These are phyloP conservation scores for Trichophyton benhamiae DNA, from an alignment of 2,329 filamentous ascomycete species.

Conservation along the genomic window DNA sequence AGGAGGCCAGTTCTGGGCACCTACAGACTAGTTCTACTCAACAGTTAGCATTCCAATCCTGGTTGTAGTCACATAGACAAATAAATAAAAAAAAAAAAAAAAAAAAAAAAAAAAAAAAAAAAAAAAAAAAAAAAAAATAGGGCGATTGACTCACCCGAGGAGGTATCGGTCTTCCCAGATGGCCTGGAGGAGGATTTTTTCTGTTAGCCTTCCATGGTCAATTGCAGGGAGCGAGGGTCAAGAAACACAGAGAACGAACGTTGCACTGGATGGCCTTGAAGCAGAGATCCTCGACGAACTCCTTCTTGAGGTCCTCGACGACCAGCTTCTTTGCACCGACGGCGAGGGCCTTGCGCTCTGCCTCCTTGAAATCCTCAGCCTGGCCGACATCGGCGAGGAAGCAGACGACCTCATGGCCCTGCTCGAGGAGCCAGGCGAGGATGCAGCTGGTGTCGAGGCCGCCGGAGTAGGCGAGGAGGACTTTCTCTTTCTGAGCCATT, in stretches of 20 bases:
- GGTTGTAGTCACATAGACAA: too few species aligned
- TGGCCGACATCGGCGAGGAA: conserved; percentile 63
- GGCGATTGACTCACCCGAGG: conserved; percentile 32
- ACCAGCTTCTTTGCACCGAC: conserved; percentile 56
- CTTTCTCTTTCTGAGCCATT: conserved; percentile 15
- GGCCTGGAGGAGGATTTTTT: conserved; percentile 30
- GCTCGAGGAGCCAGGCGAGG: conserved; percentile 33
- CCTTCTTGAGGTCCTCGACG: conserved; percentile 53
- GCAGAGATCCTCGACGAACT: conserved; percentile 71
- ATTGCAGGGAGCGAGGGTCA: not conserved
- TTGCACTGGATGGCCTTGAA: conserved; percentile 67
- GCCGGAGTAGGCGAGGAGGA: conserved; percentile 33
- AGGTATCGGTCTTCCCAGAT: conserved; percentile 57
- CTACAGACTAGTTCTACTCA: conserved; percentile 24
- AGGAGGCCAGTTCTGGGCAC: not conserved
- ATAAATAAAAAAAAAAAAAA: not conserved
- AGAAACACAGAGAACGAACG: conserved; percentile 21
- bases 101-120: not conserved
- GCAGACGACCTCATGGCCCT: conserved; percentile 49
- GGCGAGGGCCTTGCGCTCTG: conserved; percentile 58
- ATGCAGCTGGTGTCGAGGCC: conserved; percentile 50
- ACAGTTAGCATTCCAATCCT: conserved; percentile 13
- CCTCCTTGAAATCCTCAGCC: conserved; percentile 60
- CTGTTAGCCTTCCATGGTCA: not conserved
- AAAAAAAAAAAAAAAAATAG: not conserved